A percentile compares a stretch with the other conserved stretches of the same genome.
Evolutionary conservation across 1,284 basidiomycete species (phyloP).

Genomic region (Ganoderma leucocontextum): DNA sequence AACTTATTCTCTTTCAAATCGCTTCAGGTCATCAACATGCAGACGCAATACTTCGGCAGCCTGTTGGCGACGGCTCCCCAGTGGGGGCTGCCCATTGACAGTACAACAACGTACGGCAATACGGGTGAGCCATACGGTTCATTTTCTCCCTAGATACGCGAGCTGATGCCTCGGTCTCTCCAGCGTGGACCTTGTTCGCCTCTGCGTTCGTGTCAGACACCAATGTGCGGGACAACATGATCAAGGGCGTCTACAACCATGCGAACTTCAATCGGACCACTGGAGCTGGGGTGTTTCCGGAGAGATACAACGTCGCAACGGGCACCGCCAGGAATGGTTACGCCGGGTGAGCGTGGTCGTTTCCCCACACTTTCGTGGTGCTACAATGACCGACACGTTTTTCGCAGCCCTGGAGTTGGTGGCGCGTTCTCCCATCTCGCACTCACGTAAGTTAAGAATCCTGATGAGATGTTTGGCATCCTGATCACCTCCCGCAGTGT

Average conservation of each 20-base stretch:
- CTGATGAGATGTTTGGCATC: not conserved
- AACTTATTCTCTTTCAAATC: not conserved
- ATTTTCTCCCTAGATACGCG: not conserved
- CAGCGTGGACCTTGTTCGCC: constrained; percentile 40
- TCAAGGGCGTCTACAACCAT: constrained; percentile 34
- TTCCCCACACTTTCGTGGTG: not conserved
- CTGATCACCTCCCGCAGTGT: constrained; percentile 19
- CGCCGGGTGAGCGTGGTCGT: constrained; percentile 30
- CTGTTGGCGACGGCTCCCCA: constrained; percentile 16
- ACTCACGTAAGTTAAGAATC: constrained; percentile 28
- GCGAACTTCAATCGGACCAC: constrained; percentile 33
- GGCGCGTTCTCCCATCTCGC: constrained; percentile 36
- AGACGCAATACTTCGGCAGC: constrained; percentile 23
- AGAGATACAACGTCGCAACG: constrained; percentile 27
- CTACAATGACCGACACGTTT: not conserved
- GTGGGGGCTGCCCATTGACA: constrained; percentile 34
- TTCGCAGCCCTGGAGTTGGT: constrained; percentile 32
- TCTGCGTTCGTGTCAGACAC: constrained; percentile 35
- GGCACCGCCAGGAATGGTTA: constrained; percentile 22
- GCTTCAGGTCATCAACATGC: constrained; percentile 17
- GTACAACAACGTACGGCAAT: constrained; percentile 21
- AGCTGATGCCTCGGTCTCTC: no score
- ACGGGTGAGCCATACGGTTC: constrained; percentile 12
- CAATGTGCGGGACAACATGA: constrained; percentile 32
- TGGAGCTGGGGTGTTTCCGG: constrained; percentile 31